A percentile compares a stretch with the other conserved stretches of the same genome.
Evolutionary conservation across 306 rosid genomes (phyloP).

Genomic region (Medicago lupulina): DNA sequence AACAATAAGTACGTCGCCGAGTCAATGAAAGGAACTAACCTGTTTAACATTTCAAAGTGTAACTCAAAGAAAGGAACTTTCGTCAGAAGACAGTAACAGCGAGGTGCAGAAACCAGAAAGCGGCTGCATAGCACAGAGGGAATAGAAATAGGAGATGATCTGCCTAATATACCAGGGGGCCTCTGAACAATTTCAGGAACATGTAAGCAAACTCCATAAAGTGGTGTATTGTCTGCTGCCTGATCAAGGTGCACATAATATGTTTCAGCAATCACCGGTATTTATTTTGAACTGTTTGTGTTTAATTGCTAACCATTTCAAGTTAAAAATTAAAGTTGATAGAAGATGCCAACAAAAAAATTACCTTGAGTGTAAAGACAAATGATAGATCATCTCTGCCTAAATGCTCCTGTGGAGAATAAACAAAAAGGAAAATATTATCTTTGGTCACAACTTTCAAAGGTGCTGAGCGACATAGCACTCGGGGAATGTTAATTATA

Average conservation of each 20-base stretch:
- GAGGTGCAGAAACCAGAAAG: constrained; percentile 94
- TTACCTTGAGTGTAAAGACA: constrained; percentile 89
- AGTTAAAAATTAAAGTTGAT: constrained; percentile 30
- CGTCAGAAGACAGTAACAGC: constrained; percentile 92
- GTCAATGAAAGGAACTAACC: constrained; percentile 52
- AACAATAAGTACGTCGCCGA: background rate
- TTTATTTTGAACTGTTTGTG: background rate
- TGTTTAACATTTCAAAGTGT: constrained; percentile 92
- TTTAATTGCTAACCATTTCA: background rate
- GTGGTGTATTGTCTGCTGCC: constrained; percentile 84
- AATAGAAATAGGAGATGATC: constrained; percentile 61
- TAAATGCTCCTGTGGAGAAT: constrained; percentile 79
- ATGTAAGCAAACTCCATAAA: constrained; percentile 95
- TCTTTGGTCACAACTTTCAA: background rate
- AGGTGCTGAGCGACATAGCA: background rate
- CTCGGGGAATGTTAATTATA: constrained; percentile 28
- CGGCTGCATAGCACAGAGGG: constrained; percentile 67
- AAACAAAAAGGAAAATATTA: constrained; percentile 28
- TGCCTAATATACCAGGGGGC: constrained; percentile 81
- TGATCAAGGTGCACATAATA: constrained; percentile 53
- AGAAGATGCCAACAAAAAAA: constrained; percentile 16
- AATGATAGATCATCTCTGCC: constrained; percentile 89
- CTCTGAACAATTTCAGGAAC: constrained; percentile 96
- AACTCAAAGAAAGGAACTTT: constrained; percentile 90
- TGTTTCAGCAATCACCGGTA: constrained; percentile 48